Evolutionary conservation across 2,329 filamentous ascomycete species (phyloP).

Genomic region (Alternaria consortialis): DNA sequence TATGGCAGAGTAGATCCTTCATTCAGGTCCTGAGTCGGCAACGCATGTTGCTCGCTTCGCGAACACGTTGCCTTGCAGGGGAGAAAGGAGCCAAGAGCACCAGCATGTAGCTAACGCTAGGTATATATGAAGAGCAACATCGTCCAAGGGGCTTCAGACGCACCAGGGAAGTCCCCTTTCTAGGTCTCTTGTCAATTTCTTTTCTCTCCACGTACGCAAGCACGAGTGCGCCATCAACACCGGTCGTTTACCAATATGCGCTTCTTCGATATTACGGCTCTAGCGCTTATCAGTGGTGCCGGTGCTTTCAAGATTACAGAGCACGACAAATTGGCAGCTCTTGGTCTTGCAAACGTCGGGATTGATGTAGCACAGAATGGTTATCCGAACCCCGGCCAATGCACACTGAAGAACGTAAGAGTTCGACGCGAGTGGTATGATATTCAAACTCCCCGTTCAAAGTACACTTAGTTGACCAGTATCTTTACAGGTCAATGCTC

Average conservation of each 20-base stretch:
- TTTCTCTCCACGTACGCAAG: neutral
- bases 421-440: slow-evolving; percentile 56
- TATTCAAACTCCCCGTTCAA: neutral
- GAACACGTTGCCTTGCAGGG: neutral
- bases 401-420: slow-evolving; percentile 46
- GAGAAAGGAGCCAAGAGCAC: neutral
- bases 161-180: neutral
- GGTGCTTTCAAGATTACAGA: slow-evolving; percentile 1
- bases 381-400: slow-evolving; percentile 32
- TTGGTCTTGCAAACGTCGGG: neutral
- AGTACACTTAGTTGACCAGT: neutral
- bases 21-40: neutral
- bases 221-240: neutral
- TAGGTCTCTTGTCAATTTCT: neutral
- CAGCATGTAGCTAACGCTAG: neutral
- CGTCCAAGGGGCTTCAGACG: neutral
- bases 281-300: neutral
- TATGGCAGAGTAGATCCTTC: neutral
- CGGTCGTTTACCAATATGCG: neutral
- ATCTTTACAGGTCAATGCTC: slow-evolving; percentile 29
- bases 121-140: neutral
- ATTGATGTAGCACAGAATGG: slow-evolving; percentile 33
- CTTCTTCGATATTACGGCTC: neutral
- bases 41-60: neutral
- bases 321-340: slow-evolving; percentile 3